Base-by-base conservation (phyloP, 2,329 filamentous ascomycete species). In the Colletotrichum ledebouriae region DNA sequence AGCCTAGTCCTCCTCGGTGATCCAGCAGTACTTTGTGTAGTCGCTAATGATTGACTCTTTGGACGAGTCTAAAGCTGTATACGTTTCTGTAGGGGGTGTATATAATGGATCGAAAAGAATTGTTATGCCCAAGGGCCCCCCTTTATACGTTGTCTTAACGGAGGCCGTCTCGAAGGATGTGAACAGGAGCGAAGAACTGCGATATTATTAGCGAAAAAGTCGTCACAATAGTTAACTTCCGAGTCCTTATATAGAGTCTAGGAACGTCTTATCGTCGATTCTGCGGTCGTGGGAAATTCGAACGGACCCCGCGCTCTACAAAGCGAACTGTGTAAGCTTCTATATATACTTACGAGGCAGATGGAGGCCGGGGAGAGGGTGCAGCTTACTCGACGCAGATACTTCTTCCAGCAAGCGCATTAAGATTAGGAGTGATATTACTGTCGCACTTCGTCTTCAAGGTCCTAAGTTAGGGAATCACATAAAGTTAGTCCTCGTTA, bases 311-410 rank as follows among this genome's bases (percentile, higher is more conserved):
- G 42, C 42, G 42, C 42, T 44, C 42, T 44, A 0, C 42, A 44
- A 44, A 44, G 0, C 15, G 13, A 44, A 44, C 17, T 44, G 42
- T 44, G 15, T n/a, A 44, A 44, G 42, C 42, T 44, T 17, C 1
- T 17, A 44, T 17, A 44, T 44, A 17, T 44, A 44, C 0, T 1
- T 17, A n/a, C 42, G 42, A 44, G 15, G 42, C 42, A 44, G 42
- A 44, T 44, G 0, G 6, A 44, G 41, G 0, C 0, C 41, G 41
- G 41, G 41, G 41, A 15, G 41, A 44, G 41, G 41, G 41, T 44
- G 41, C 41, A 44, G 41, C 62, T 39, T 52, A 59, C 62, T 52
- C 42, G 49, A 65, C 58, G 41, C 60, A 63, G 15, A 63, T 53
- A 55, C 33, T 56, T 52, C 62, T 20, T n/a, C 62, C 62, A 50